phyloP scores from a whole-genome alignment of 2,329 filamentous ascomycete genomes.

The Talaromyces sp. region DNA sequence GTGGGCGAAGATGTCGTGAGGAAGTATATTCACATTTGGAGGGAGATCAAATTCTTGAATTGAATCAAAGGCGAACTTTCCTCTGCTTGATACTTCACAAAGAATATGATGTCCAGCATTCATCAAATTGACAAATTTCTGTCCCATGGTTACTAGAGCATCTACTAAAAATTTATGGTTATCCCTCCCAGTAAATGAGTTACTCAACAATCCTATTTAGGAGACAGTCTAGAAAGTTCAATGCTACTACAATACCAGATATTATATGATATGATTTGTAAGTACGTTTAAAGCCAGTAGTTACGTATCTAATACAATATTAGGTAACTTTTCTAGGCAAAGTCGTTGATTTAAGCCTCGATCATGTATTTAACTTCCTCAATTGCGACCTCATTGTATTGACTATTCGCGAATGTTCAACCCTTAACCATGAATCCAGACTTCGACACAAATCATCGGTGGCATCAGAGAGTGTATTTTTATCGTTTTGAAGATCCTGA shows the following conservation, averaged over 20 bases:
- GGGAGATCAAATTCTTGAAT: constrained; percentile 26
- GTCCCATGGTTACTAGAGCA: no score
- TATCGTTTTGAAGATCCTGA: neutral
- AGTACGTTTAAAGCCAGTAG: neutral
- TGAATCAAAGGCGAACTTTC: neutral
- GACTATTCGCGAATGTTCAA: neutral
- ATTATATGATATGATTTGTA: neutral
- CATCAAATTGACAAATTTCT: neutral
- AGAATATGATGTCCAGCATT: neutral
- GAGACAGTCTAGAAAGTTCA: no score
- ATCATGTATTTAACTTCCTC: neutral
- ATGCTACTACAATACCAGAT: no score
- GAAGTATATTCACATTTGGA: constrained; percentile 37
- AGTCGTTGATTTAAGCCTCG: neutral
- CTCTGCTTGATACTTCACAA: neutral
- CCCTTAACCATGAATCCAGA: neutral
- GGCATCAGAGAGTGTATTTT: neutral
- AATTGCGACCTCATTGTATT: neutral
- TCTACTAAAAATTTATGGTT: no score
- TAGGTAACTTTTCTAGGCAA: neutral
- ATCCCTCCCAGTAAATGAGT: no score
- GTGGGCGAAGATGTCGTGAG: constrained; percentile 30
- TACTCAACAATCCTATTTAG: no score
- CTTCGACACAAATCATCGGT: neutral
- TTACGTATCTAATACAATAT: no score